Evolutionary conservation across 2,329 filamentous ascomycete species (phyloP).

Genomic region (Fusarium dimerum): DNA sequence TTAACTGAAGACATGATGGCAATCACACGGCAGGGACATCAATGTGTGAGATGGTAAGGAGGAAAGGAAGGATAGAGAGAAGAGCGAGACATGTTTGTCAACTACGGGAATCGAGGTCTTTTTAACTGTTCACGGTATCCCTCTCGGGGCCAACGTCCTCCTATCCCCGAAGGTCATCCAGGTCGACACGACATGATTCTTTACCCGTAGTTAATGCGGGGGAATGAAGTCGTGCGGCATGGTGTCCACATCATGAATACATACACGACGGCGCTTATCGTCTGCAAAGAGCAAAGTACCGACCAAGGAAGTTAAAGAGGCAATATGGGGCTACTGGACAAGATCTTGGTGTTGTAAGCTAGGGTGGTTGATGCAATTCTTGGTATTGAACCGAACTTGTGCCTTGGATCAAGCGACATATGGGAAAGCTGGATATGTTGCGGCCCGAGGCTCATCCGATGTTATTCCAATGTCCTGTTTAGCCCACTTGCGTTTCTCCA

Average conservation of each 20-base stretch:
- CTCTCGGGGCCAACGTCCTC: too few relatives aligned
- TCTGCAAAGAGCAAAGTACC: too few relatives aligned
- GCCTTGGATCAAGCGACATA: constrained; percentile 11
- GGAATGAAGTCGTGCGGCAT: too few relatives aligned
- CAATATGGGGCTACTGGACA: neutral
- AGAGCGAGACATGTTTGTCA: constrained; percentile 9
- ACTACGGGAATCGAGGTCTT: neutral
- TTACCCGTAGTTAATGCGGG: too few relatives aligned
- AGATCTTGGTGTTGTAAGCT: constrained; percentile 13
- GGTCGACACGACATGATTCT: too few relatives aligned
- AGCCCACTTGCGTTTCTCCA: too few relatives aligned
- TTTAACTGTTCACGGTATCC: too few relatives aligned
- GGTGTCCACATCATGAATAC: too few relatives aligned
- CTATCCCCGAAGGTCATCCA: too few relatives aligned
- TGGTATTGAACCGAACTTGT: constrained; percentile 5
- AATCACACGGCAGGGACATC: neutral
- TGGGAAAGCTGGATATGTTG: constrained; percentile 4
- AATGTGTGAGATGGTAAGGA: neutral
- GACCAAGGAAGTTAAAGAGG: too few relatives aligned
- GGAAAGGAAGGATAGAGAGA: neutral
- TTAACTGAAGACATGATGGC: constrained; percentile 27
- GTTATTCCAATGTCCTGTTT: neutral
- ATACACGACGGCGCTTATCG: too few relatives aligned
- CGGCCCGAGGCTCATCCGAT: constrained; percentile 17
- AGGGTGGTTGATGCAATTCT: constrained; percentile 15